Evolutionary conservation across 331 rosid genomes (phyloP).

Genomic region (Saraca asoca): DNA sequence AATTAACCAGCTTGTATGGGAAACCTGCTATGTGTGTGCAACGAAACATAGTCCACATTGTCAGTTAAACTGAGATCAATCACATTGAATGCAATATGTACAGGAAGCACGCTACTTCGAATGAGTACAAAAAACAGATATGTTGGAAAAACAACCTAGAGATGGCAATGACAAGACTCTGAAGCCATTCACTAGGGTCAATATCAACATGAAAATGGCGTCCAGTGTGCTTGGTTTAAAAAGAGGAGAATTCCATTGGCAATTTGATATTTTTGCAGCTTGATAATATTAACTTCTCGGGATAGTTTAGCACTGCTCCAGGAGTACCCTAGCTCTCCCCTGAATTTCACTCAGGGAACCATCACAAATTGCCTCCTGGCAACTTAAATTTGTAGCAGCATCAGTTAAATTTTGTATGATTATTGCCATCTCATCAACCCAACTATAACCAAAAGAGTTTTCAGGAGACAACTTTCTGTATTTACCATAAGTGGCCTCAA

Average conservation of each 20-base stretch:
- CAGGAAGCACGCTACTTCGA: background rate
- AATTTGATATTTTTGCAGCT: background rate
- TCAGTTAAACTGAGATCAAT: constrained; percentile 17
- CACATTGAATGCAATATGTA: constrained; percentile 20
- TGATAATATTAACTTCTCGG: background rate
- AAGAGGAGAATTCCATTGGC: constrained; percentile 7
- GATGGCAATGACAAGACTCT: constrained; percentile 21
- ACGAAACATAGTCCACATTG: constrained; percentile 6
- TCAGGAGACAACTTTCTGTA: constrained; percentile 36
- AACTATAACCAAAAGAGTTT: constrained; percentile 40
- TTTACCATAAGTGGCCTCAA: constrained; percentile 76
- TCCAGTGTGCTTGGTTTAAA: background rate
- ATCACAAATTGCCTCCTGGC: constrained; percentile 35
- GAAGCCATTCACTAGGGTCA: background rate
- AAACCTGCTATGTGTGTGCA: constrained; percentile 1
- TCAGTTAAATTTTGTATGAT: constrained; percentile 47
- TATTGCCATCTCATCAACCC: constrained; percentile 44
- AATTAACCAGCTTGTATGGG: constrained; percentile 28
- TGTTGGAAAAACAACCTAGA: constrained; percentile 27
- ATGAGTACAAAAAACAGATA: constrained; percentile 1
- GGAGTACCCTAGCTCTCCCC: constrained; percentile 55
- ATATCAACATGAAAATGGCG: constrained; percentile 3
- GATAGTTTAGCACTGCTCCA: constrained; percentile 46
- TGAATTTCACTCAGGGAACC: constrained; percentile 61
- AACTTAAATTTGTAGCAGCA: constrained; percentile 40